Evolutionary conservation across 2,329 filamentous ascomycete species (phyloP).

Genomic region (Phaeoacremonium minimum): DNA sequence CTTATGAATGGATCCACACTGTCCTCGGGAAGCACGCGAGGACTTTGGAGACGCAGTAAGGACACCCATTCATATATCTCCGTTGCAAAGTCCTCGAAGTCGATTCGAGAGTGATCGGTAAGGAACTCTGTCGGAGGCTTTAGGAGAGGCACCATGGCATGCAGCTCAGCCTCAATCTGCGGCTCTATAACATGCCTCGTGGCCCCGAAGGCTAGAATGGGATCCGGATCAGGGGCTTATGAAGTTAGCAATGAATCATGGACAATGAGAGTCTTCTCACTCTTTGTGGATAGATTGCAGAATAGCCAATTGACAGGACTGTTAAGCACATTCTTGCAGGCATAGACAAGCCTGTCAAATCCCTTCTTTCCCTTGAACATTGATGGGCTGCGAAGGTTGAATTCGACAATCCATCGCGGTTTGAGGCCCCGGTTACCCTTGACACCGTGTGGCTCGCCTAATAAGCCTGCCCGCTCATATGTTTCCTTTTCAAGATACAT

Average conservation of each 20-base stretch:
- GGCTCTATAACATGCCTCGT: conserved; percentile 33
- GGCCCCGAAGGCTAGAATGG: conserved; percentile 40
- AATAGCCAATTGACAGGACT: conserved; percentile 73
- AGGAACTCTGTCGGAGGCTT: conserved; percentile 23
- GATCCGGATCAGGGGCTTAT: conserved; percentile 43
- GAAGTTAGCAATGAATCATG: conserved; percentile 14
- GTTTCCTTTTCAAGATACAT: conserved; percentile 76
- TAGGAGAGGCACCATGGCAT: conserved; percentile 25
- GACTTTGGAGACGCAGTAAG: conserved; percentile 60
- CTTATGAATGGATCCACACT: conserved; percentile 65
- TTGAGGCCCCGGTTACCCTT: conserved; percentile 58
- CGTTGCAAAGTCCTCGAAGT: conserved; percentile 58
- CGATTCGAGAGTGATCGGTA: conserved; percentile 32
- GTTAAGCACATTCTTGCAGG: conserved; percentile 72
- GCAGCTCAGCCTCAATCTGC: conserved; percentile 17
- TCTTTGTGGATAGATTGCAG: conserved; percentile 50
- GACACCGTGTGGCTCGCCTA: conserved; percentile 61
- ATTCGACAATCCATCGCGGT: conserved; percentile 70
- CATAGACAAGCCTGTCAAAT: conserved; percentile 74
- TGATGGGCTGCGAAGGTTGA: conserved; percentile 67
- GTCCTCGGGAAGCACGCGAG: conserved; percentile 55
- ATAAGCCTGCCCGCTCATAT: conserved; percentile 78
- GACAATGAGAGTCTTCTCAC: conserved; percentile 27
- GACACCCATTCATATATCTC: conserved; percentile 73
- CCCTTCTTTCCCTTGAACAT: conserved; percentile 83